These are phyloP conservation scores for Rhipidocladum racemiflorum DNA, from an alignment of 176 grass and related monocot species.

Conservation along the genomic window DNA sequence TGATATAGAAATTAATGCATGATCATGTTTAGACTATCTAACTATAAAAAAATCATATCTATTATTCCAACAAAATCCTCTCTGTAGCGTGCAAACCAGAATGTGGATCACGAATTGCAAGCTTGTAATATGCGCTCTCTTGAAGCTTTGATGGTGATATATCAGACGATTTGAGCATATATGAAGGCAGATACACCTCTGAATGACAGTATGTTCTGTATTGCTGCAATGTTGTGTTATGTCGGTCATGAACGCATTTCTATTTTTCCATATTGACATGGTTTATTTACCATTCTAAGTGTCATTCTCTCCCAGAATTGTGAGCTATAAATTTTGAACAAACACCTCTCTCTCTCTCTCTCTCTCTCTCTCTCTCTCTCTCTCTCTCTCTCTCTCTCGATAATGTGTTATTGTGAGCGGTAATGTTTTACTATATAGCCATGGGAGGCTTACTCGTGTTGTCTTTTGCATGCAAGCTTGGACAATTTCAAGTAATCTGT, in stretches of 20 bases:
- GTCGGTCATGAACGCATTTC: neutral
- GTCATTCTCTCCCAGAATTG: neutral
- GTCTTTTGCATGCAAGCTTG: neutral
- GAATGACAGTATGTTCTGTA: neutral
- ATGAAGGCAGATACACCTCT: neutral
- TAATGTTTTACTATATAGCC: neutral
- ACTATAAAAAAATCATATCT: slow-evolving; percentile 17
- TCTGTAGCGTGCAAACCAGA: neutral
- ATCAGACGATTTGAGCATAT: neutral
- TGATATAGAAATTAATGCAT: neutral
- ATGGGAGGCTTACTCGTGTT: neutral
- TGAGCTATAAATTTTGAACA: too few species aligned
- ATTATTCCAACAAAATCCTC: neutral
- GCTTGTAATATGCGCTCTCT: neutral
- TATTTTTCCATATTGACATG: neutral
- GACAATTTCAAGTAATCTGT: neutral
- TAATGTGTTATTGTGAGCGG: neutral
- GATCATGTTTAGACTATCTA: neutral
- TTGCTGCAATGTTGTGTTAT: neutral
- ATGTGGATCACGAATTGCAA: neutral
- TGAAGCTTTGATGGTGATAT: neutral
- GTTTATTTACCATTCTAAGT: neutral
- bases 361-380: neutral
- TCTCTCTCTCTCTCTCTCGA: neutral
- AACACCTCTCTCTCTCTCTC: neutral